Base-by-base conservation (phyloP, 2,329 filamentous ascomycete genomes). In the Diaporthe destruens region DNA sequence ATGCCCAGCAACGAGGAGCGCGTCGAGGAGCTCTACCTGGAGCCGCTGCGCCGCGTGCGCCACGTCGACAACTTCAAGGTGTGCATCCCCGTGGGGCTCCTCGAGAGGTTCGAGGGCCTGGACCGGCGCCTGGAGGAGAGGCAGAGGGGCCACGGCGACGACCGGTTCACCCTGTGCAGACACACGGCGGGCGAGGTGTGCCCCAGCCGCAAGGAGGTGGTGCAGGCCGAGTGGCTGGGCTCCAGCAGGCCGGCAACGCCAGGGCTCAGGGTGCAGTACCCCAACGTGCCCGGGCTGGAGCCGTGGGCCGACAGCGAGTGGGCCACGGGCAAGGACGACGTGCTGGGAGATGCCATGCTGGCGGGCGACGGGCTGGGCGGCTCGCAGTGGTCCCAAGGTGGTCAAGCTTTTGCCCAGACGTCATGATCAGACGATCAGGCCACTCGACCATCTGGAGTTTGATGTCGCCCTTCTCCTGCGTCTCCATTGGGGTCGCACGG, bases 101-200 rank as follows among this genome's bases (percentile, higher is more conserved):
- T 73, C 44, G 69, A 70, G 42, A 67, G 68, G 61, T 61, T 71
- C 16, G 55, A 71, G n/a, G 61, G 69, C 34, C n/a, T 61, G 69
- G 55, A 55, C 63, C 32, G 16, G 63, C 49, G 47, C 36, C 59
- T 70, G 51, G 49, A 32, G 9, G 55, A 20, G 47, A 61, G 71
- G 65, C 18, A 34, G 9, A 36, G 44, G 59, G 59, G 6, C 23
- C 32, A 36, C 6, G 42, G 6, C 23, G 32, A 29, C 20, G 44
- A 11, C 36, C 68, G 68, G 18, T 70, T 72, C 39, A 36, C 49
- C 57, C 59, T 74, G 53, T 74, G 73, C 47, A 57, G 73, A 34
- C 73, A 74, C 29, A 72, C 70, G 25, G 73, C 71, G 23, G 73
- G 73, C 42, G 71, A 74, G 66, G 66, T 74, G 56, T 74, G 73